Evolutionary conservation across 163 green algal genomes (phyloP).

Genomic region (Chlamydomonas reinhardtii): DNA sequence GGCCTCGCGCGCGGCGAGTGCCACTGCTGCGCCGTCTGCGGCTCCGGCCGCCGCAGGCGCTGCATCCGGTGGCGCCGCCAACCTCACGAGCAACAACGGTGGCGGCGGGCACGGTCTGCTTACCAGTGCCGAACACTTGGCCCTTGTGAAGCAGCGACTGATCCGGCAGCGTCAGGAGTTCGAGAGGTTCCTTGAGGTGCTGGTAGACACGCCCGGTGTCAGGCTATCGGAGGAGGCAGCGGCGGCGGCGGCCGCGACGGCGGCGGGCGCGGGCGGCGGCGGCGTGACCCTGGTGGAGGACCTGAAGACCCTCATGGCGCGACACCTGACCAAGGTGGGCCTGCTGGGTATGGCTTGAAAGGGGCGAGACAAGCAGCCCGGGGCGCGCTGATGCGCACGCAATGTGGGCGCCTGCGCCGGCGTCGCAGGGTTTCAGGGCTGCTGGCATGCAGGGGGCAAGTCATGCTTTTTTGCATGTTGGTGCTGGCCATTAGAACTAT

Average conservation of each 20-base stretch:
- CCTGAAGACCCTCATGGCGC: constrained; percentile 4
- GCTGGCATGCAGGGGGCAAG: too few relatives aligned
- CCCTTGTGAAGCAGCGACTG: constrained; percentile 29
- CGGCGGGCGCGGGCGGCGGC: neutral
- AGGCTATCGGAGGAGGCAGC: neutral
- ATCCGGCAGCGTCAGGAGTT: constrained; percentile 45
- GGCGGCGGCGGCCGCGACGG: too few relatives aligned
- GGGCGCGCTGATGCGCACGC: neutral
- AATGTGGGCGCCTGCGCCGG: too few relatives aligned
- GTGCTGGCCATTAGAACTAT: too few relatives aligned
- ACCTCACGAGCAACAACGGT: neutral
- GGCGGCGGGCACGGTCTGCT: constrained; percentile 6
- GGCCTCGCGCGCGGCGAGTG: neutral
- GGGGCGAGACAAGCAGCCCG: too few relatives aligned
- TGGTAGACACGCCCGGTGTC: neutral
- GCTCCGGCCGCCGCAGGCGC: neutral
- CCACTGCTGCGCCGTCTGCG: neutral
- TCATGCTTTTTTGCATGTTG: too few relatives aligned
- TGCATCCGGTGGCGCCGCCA: neutral
- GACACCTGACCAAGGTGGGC: constrained; percentile 32
- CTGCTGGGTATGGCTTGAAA: too few relatives aligned
- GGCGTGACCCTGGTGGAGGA: constrained; percentile 27
- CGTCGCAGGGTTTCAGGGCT: too few relatives aligned
- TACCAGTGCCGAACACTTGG: constrained; percentile 25
- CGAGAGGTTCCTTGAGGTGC: constrained; percentile 30